These are phyloP conservation scores for Mycena sanguinolenta DNA, from an alignment of 768 basidiomycete genomes.

Conservation along the genomic window DNA sequence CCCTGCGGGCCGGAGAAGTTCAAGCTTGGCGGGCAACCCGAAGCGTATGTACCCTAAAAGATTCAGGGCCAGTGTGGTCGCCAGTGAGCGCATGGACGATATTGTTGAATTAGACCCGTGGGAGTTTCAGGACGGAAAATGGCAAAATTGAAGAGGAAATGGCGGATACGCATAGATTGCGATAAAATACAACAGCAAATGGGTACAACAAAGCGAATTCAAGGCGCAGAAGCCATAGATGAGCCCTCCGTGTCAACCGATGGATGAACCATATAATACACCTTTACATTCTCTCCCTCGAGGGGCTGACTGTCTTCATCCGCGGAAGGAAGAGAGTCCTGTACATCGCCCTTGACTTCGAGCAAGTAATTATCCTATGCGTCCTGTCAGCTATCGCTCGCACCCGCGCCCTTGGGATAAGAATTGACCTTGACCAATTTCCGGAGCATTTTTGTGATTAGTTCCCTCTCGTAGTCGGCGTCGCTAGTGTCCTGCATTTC, in stretches of 20 bases:
- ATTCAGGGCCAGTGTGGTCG: too few species aligned
- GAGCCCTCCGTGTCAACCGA: slow-evolving; percentile 81
- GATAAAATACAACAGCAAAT: slow-evolving; percentile 16
- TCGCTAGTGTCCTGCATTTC: slow-evolving; percentile 89
- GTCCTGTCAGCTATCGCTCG: slow-evolving; percentile 21
- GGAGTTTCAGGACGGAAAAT: too few species aligned
- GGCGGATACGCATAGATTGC: too few species aligned
- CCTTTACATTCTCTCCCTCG: slow-evolving; percentile 71
- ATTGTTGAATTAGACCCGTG: too few species aligned
- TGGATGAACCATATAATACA: slow-evolving; percentile 93
- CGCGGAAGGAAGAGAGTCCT: slow-evolving; percentile 80
- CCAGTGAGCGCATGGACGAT: too few species aligned
- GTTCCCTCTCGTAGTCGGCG: slow-evolving; percentile 90
- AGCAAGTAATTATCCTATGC: slow-evolving; percentile 86
- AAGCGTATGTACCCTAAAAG: too few species aligned
- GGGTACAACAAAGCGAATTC: slow-evolving; percentile 49
- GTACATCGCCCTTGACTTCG: slow-evolving; percentile 85
- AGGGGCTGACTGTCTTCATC: slow-evolving; percentile 70
- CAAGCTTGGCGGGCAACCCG: too few species aligned
- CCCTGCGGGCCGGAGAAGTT: not conserved
- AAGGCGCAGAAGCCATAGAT: slow-evolving; percentile 55
- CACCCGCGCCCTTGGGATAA: not conserved
- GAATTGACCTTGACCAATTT: slow-evolving; percentile 89
- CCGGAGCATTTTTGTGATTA: slow-evolving; percentile 89
- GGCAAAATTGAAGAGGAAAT: too few species aligned